Base-by-base conservation (phyloP, 805 yeast genomes). In the Candida schatavii region DNA sequence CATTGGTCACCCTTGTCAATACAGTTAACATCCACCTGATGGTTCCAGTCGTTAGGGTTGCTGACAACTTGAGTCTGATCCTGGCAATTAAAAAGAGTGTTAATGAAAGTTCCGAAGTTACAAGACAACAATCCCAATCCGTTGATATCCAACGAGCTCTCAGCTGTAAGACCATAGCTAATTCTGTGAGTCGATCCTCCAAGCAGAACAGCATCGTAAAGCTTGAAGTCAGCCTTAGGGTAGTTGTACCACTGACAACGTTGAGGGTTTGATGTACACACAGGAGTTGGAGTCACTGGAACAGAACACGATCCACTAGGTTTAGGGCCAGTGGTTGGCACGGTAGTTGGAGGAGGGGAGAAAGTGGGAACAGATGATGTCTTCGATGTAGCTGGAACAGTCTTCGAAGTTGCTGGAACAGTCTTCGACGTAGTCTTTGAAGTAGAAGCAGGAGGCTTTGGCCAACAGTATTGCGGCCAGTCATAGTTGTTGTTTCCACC, bases 401-500 rank as follows among this genome's bases (percentile, higher is more conserved):
- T 15, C 15, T 20, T 11, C 19, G 4, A 17, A 5, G 18, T 18
- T 17, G 20, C 18, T 31, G 35, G 18, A 17, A 22, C 11, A 31
- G 35, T 31, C 18, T 11, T 11, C 18, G 5, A 6, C 11, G 35
- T 31, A 7, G 20, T 9, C 27, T 23, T 23, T 11, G 27, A 23
- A 13, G 33, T 6, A 6, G 33, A 13, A n/a, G 33, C 15, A 7
- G 27, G 27, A 23, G 27, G 35, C 20, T 34, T 34, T 34, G 37
- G 37, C 37, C 37, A 34, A 34, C 37, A 34, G 37, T 34, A 34
- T 21, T 20, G 27, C 22, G 37, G 37, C 27, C 25, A 34, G 22
- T 34, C 37, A 27, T 34, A 34, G 35, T 17, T 13, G 6, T 11
- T 6, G 13, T 14, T 18, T 23, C 17, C 13, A 11, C 25, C 36